phyloP scores from a whole-genome alignment of 192 early-diverging fungal genomes.

The Coemansia furcata region DNA sequence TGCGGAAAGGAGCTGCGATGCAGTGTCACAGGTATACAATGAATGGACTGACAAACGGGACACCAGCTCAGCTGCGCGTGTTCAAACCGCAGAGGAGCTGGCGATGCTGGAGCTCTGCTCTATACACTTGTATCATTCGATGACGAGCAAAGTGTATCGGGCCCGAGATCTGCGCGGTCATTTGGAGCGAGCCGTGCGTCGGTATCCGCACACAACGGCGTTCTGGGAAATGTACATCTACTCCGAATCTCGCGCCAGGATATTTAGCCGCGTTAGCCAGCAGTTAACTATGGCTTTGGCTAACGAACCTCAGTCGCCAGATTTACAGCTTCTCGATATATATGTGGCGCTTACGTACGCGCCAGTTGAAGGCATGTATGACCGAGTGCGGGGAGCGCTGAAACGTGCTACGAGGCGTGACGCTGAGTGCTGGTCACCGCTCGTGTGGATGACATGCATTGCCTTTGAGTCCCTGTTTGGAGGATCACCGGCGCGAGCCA shows the following conservation, averaged over 20 bases:
- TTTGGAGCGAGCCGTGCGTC: slow-evolving; percentile 6
- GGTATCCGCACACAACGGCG: slow-evolving; percentile 17
- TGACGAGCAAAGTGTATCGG: slow-evolving; percentile 13
- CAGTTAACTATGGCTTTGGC: neutral
- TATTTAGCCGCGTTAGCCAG: slow-evolving; percentile 7
- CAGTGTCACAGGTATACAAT: neutral
- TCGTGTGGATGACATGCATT: slow-evolving; percentile 12
- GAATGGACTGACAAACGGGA: neutral
- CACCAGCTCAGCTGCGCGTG: neutral
- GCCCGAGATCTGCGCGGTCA: slow-evolving; percentile 23
- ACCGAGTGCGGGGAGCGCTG: slow-evolving; percentile 8
- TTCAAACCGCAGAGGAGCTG: neutral
- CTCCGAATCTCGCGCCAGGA: slow-evolving; percentile 8
- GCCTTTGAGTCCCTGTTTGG: slow-evolving; percentile 5
- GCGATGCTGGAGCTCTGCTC: slow-evolving; percentile 25
- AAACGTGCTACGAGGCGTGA: slow-evolving; percentile 9
- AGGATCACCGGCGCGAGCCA: neutral
- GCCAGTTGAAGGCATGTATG: neutral
- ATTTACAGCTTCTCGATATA: neutral
- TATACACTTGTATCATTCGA: slow-evolving; percentile 23
- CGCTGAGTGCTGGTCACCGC: slow-evolving; percentile 7
- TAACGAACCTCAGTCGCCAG: neutral
- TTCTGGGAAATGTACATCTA: slow-evolving; percentile 34
- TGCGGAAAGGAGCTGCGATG: neutral
- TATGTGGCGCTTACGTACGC: neutral